Base-by-base conservation (phyloP, 73 alveolate genomes). In the Paramecium pentaurelia region DNA sequence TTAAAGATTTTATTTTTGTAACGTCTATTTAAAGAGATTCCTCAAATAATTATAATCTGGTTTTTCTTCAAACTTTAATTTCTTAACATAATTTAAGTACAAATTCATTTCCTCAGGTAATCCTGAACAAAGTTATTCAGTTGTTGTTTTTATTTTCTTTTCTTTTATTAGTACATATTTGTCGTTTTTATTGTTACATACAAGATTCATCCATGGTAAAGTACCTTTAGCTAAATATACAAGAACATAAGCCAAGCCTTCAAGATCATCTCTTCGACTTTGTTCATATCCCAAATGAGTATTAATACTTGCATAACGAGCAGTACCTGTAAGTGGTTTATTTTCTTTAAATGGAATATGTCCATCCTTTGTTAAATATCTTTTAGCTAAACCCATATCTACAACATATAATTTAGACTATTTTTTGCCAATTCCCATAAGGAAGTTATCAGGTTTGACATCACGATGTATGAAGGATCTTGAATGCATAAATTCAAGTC, bases 321-420 rank as follows among this genome's bases (percentile, higher is more conserved):
- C 98, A 28, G 99, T 97, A 12, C 99, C 99, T 20, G 99, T 97
- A 85, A 97, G 96, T 30, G 97, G 93, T 89, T 95, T 97, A 60
- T 96, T 95, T 30, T 96, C 99, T 86, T 94, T 94, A 77, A 94
- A 97, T 12, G 96, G 96, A 20, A 93, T 93, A 25, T 93, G 95
- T 7, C 93, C 94, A 27, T 94, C 88, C 37, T 86, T 75, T 18
- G 94, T 95, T 45, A 87, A 59, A 49, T 86, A 86, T 86, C 95
- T 91, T 95, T 97, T 97, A 8, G 99, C 96, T 59, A 97, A 94
- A 8, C 99, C 99, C 75, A 97, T 97, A 92, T 97, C 99, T 71
- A 97, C 97, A 37, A 97, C 86, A 92, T 97, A 97, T 10, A 97
- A 85, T 10, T 73, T 88, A 28, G 93, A 89, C 6, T 95, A 71